A percentile compares a stretch with the other conserved stretches of the same genome.
phyloP scores from a whole-genome alignment of 768 basidiomycete species.

The Trametes maxima region DNA sequence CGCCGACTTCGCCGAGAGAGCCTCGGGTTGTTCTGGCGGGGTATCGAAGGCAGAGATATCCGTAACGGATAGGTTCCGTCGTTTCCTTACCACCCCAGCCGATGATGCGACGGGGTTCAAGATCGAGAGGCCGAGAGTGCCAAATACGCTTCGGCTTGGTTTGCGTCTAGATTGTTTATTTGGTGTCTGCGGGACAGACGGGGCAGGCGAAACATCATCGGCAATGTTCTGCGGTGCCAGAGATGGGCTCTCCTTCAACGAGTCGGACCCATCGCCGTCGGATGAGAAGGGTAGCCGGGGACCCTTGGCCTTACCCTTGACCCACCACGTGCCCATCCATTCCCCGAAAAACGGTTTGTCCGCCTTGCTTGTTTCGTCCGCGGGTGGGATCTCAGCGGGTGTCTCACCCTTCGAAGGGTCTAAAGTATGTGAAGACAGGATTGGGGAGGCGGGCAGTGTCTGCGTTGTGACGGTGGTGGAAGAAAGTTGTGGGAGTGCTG shows the following conservation, averaged over 20 bases:
- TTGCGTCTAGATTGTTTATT: slow-evolving; percentile 38
- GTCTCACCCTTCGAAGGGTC: slow-evolving; percentile 1
- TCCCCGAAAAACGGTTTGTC: slow-evolving; percentile 54
- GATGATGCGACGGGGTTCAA: slow-evolving; percentile 50
- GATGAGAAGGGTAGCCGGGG: slow-evolving; percentile 4
- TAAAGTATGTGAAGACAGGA: not conserved
- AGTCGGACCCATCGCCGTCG: slow-evolving; percentile 1
- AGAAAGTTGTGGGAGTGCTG: slow-evolving; percentile 7
- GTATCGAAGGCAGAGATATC: slow-evolving; percentile 17
- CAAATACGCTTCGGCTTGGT: slow-evolving; percentile 66
- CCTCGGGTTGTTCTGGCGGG: not conserved
- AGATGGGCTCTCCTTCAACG: slow-evolving; percentile 12
- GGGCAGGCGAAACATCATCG: slow-evolving; percentile 15
- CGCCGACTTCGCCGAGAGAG: slow-evolving; percentile 6
- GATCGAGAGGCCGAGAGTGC: slow-evolving; percentile 69
- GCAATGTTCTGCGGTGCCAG: not conserved
- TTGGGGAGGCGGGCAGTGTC: slow-evolving; percentile 3
- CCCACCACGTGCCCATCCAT: slow-evolving; percentile 81
- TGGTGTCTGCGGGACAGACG: slow-evolving; percentile 19
- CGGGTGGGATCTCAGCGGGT: not conserved
- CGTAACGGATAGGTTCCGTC: slow-evolving; percentile 28
- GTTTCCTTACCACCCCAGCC: slow-evolving; percentile 19
- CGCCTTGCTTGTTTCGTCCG: slow-evolving; percentile 23
- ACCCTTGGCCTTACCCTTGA: slow-evolving; percentile 44
- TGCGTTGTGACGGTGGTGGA: slow-evolving; percentile 11